A percentile compares a stretch with the other conserved stretches of the same genome.
Conservation (phyloP, 805 yeast species). For the Lachancea lanzarotensis region DNA sequence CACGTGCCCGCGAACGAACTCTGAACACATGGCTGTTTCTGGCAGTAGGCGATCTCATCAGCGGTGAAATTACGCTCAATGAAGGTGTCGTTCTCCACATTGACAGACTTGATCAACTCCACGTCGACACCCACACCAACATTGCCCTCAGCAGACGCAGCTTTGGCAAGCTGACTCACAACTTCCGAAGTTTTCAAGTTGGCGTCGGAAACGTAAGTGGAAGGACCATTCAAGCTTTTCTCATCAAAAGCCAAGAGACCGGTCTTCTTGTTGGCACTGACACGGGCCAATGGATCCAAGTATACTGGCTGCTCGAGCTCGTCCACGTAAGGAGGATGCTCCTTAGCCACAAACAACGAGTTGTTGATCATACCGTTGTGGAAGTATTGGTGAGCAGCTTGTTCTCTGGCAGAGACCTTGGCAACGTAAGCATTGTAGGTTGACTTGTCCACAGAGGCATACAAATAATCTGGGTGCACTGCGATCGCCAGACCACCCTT, state of each 20-base stretch:
- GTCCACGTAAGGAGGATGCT: conserved; percentile 83
- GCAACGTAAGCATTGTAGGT: conserved; percentile 64
- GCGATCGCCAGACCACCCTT: conserved; percentile 96
- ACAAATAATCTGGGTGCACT: conserved; percentile 89
- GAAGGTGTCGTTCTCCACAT: conserved; percentile 84
- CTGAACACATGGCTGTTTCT: conserved; percentile 63
- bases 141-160: conserved; percentile 37
- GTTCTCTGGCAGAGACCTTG: conserved; percentile 76
- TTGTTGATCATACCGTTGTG: conserved; percentile 90
- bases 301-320: conserved; percentile 86
- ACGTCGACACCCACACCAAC: conserved; percentile 93
- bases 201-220: conserved; percentile 37
- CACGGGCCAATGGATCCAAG: conserved; percentile 86
- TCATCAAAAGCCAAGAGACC: conserved; percentile 43
- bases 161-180: conserved; percentile 47
- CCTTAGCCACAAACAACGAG: conserved; percentile 88
- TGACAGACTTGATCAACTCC: conserved; percentile 75
- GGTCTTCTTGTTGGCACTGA: conserved; percentile 32
- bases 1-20: conserved; percentile 96
- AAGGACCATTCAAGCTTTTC: conserved; percentile 43
- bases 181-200: conserved; percentile 55
- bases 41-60: conserved; percentile 73
- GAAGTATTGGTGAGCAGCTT: conserved; percentile 87
- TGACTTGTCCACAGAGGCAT: conserved; percentile 65
- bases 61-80: conserved; percentile 86